Evolutionary conservation across 306 rosid species (phyloP).

Genomic region (Vigna hirtella): DNA sequence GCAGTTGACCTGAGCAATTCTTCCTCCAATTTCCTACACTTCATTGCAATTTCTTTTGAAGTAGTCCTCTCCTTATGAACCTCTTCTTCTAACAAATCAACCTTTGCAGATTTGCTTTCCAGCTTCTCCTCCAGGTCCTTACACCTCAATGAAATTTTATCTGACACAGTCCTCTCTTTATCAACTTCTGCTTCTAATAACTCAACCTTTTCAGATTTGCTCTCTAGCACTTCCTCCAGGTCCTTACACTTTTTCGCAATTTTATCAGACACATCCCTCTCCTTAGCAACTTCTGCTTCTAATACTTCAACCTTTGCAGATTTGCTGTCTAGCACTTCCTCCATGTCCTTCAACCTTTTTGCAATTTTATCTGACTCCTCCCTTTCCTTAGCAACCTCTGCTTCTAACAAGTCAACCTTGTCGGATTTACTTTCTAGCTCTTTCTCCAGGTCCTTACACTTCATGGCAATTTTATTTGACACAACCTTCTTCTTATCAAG

Average conservation of each 20-base stretch:
- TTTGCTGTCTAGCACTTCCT: conserved; percentile 61
- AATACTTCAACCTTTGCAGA: conserved; percentile 58
- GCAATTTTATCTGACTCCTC: conserved; percentile 31
- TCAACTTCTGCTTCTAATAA: conserved; percentile 64
- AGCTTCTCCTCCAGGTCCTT: conserved; percentile 64
- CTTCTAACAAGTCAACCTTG: conserved; percentile 50
- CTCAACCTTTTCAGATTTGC: conserved; percentile 57
- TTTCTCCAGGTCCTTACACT: conserved; percentile 59
- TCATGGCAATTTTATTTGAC: conserved; percentile 57
- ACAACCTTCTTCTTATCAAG: conserved; percentile 59
- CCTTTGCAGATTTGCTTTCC: conserved; percentile 53
- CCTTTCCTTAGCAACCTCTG: conserved; percentile 62
- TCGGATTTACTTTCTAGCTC: conserved; percentile 57
- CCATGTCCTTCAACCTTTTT: conserved; percentile 28
- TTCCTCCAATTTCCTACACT: conserved; percentile 52
- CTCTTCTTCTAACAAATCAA: conserved; percentile 60
- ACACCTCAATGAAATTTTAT: conserved; percentile 58
- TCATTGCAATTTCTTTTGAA: conserved; percentile 42
- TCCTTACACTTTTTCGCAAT: conserved; percentile 57
- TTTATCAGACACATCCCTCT: conserved; percentile 61
- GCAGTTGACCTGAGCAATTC: conserved; percentile 54
- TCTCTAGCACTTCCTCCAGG: conserved; percentile 66
- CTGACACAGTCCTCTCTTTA: conserved; percentile 64
- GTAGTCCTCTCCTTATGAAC: conserved; percentile 57
- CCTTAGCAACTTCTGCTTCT: conserved; percentile 68